Evolutionary conservation across 208 protist genomes (phyloP).

Genomic region (Angomonas deanei): DNA sequence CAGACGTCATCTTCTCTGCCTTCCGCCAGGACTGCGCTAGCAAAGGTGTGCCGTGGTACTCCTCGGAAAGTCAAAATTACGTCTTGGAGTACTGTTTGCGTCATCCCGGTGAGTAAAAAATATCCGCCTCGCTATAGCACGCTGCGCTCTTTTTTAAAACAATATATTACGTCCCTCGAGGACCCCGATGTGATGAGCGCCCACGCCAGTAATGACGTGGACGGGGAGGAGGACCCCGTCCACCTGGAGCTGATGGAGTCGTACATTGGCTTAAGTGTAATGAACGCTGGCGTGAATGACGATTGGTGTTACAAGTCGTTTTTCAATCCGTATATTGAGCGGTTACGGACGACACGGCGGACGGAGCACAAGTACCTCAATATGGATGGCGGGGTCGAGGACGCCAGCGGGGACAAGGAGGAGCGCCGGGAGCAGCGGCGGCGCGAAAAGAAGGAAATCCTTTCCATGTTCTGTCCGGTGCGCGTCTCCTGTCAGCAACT

Average conservation of each 20-base stretch:
- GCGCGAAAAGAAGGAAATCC: constrained; percentile 2
- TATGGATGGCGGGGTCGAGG: not conserved
- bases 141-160: constrained; percentile 51
- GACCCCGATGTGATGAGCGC: constrained; percentile 17
- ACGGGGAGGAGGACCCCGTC: constrained; percentile 29
- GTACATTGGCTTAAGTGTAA: constrained; percentile 40
- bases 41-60: constrained; percentile 49
- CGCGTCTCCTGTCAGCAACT: constrained; percentile 59
- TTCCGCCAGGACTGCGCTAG: constrained; percentile 56
- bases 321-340: constrained; percentile 30
- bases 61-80: constrained; percentile 32
- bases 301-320: constrained; percentile 71
- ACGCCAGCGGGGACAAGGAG: not conserved
- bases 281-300: constrained; percentile 7
- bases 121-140: constrained; percentile 51
- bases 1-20: constrained; percentile 42
- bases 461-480: constrained; percentile 37
- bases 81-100: constrained; percentile 47
- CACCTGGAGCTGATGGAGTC: constrained; percentile 53
- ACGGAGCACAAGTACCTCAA: not conserved
- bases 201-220: not conserved
- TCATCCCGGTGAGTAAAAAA: constrained; percentile 39
- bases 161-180: constrained; percentile 60
- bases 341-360: not conserved
- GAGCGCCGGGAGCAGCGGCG: not conserved